Percentiles rank a stretch among this genome's conserved stretches.
phyloP scores from a whole-genome alignment of 2,329 filamentous ascomycete species.

The Rhynchosporium agropyri region DNA sequence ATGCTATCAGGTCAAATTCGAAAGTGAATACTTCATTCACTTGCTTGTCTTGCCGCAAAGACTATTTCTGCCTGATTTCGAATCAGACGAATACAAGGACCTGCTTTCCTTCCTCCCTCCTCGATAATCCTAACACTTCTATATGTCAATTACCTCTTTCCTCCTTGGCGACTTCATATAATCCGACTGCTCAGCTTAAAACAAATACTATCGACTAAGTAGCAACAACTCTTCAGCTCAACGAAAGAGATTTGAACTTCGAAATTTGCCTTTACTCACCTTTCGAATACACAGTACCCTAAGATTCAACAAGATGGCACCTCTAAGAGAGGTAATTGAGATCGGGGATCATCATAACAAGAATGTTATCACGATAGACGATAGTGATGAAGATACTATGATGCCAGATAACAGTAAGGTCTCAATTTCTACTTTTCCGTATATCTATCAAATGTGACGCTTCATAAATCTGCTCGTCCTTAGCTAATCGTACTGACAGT shows the following conservation, averaged over 20 bases:
- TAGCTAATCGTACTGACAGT: not conserved
- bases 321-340: conserved; percentile 5
- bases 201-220: not conserved
- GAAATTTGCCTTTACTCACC: not conserved
- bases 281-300: not conserved
- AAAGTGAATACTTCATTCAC: not conserved
- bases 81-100: not conserved
- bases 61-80: not conserved
- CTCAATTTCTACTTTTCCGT: not conserved
- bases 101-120: not conserved
- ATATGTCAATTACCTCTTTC: not conserved
- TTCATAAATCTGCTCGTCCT: not conserved
- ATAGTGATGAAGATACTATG: conserved; percentile 8
- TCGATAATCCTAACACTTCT: not conserved
- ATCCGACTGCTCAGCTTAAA: not conserved
- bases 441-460: not conserved
- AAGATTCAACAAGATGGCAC: conserved; percentile 9
- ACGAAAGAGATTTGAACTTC: not conserved
- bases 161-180: not conserved
- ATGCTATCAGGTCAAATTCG: not conserved
- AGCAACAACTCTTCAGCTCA: not conserved
- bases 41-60: not conserved
- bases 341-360: conserved; percentile 18
- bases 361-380: conserved; percentile 13
- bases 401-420: conserved; percentile 10